A percentile compares a stretch with the other conserved stretches of the same genome.
These are phyloP conservation scores for Cenococcum geophilum DNA, from an alignment of 495 filamentous ascomycete genomes.

Conservation along the genomic window DNA sequence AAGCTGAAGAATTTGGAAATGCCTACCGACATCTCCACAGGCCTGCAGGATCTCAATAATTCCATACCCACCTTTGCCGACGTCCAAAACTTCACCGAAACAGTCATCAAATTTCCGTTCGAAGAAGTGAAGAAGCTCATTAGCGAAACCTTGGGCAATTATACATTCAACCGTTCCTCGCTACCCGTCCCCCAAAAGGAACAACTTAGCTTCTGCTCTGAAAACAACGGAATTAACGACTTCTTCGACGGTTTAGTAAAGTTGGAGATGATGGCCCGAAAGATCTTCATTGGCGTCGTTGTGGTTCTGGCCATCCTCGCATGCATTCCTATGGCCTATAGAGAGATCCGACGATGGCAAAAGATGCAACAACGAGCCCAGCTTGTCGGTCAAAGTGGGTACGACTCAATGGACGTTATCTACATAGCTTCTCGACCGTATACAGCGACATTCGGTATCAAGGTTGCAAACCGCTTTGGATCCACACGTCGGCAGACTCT, in stretches of 20 bases:
- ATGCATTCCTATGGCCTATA: constrained; percentile 68
- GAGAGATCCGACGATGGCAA: constrained; percentile 75
- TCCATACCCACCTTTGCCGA: constrained; percentile 77
- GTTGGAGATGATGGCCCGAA: constrained; percentile 56
- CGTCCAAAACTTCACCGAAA: constrained; percentile 69
- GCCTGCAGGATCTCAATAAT: constrained; percentile 60
- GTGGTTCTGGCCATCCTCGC: constrained; percentile 61
- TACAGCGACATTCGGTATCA: constrained; percentile 64
- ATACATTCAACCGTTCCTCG: constrained; percentile 66
- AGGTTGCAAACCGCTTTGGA: constrained; percentile 61
- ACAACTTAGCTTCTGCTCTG: constrained; percentile 77
- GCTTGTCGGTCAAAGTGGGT: constrained; percentile 56
- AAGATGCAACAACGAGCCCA: constrained; percentile 61
- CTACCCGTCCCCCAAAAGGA: constrained; percentile 80
- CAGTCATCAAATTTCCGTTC: constrained; percentile 69
- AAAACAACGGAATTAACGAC: constrained; percentile 72
- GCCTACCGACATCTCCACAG: constrained; percentile 55
- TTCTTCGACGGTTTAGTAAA: constrained; percentile 72
- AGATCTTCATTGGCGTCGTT: constrained; percentile 67
- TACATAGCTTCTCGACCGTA: constrained; percentile 79
- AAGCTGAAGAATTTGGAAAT: constrained; percentile 66
- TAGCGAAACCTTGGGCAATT: constrained; percentile 58
- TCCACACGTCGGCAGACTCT: constrained; percentile 62
- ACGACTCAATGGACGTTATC: constrained; percentile 81
- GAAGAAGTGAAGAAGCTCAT: constrained; percentile 63